Percentiles rank a stretch among this genome's conserved stretches.
phyloP scores from a whole-genome alignment of 257 asterid genomes.

The Solanum chmielewskii region DNA sequence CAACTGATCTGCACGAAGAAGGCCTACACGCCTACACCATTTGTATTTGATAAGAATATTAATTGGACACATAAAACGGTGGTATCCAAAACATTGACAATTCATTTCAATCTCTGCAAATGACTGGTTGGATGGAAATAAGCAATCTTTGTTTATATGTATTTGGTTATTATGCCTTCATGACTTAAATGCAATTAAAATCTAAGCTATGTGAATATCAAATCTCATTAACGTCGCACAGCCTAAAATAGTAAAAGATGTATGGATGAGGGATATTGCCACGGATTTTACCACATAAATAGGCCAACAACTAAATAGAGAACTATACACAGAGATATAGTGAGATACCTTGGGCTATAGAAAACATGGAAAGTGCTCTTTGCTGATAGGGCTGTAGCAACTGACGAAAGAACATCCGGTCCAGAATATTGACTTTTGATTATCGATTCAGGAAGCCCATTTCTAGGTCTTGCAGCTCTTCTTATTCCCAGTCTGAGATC shows the following conservation, averaged over 20 bases:
- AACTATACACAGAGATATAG: background rate
- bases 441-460: conserved; percentile 76
- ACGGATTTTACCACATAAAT: background rate
- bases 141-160: background rate
- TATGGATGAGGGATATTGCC: background rate
- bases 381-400: conserved; percentile 56
- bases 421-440: conserved; percentile 64
- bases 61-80: background rate
- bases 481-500: conserved; percentile 82
- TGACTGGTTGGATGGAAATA: background rate
- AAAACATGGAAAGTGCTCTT: conserved; percentile 48
- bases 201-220: background rate
- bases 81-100: background rate
- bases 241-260: background rate
- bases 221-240: background rate
- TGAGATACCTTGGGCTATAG: conserved; percentile 75
- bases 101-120: background rate
- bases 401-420: conserved; percentile 61
- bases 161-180: background rate
- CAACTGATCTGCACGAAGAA: background rate
- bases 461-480: conserved; percentile 88
- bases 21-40: background rate
- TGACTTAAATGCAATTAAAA: background rate
- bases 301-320: background rate
- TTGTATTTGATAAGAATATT: background rate